Percentiles rank a stretch among this genome's conserved stretches.
Evolutionary conservation across 176 grass and related monocot species (phyloP).

Genomic region (Zoysia japonica): DNA sequence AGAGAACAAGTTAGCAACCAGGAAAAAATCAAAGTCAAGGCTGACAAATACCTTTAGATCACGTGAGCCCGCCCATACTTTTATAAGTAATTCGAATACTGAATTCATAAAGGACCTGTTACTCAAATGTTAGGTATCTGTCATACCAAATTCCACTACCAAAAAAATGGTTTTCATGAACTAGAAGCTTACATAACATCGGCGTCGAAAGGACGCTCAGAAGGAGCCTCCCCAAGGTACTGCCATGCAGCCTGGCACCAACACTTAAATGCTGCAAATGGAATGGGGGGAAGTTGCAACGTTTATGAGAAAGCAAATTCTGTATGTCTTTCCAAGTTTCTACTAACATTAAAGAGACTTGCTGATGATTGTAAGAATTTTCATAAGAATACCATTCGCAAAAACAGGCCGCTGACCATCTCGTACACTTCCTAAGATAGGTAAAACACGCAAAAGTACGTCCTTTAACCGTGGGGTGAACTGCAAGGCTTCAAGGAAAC

Average conservation of each 20-base stretch:
- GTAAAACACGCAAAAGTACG: constrained; percentile 91
- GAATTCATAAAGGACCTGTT: constrained; percentile 98
- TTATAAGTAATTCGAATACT: constrained; percentile 89
- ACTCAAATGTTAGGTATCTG: constrained; percentile 31
- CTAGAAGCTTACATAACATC: constrained; percentile 89
- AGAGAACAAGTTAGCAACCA: constrained; percentile 19
- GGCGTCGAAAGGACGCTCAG: constrained; percentile 68
- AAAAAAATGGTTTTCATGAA: not conserved
- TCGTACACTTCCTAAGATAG: constrained; percentile 88
- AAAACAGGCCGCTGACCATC: constrained; percentile 84
- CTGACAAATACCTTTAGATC: constrained; percentile 66
- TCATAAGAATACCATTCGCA: constrained; percentile 78
- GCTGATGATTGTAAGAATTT: constrained; percentile 34
- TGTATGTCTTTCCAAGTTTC: constrained; percentile 21
- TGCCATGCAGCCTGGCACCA: constrained; percentile 98
- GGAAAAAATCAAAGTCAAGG: constrained; percentile 9
- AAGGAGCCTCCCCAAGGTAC: constrained; percentile 71
- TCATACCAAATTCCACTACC: constrained; percentile 35
- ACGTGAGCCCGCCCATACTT: constrained; percentile 86
- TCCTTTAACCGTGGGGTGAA: constrained; percentile 91
- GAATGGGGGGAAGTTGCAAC: constrained; percentile 17
- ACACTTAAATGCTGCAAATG: constrained; percentile 83
- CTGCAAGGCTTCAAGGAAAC: constrained; percentile 82
- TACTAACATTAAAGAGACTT: constrained; percentile 14
- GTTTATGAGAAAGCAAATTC: constrained; percentile 19